Evolutionary conservation across 768 basidiomycete species (phyloP), one percentile per base, ranked within the genome.

Genomic region (Tylopilus rubrobrunneus): DNA sequence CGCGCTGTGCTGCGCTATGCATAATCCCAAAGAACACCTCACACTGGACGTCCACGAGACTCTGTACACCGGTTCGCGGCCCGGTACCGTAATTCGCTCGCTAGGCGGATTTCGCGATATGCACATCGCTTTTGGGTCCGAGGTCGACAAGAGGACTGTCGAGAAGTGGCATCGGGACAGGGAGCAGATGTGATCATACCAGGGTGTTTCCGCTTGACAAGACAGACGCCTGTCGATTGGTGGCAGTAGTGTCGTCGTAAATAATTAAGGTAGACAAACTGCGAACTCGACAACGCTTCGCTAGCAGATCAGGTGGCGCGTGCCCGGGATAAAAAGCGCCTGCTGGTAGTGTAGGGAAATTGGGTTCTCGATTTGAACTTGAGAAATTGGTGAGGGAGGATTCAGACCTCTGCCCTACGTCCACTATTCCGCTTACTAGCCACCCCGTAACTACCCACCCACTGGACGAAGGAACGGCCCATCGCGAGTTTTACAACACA

Each of bases 91-190:
- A 10, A 49, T 69, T 25, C 68, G 68, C 39, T 56, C 64, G 9
- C 47, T 69, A 1, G 56, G 54, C 5, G 70, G 70, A 2, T 64
- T 70, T 21, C 61, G 57, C 14, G 57, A 69, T 23, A 60, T 69
- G 69, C 63, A 63, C 28, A 48, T 69, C 34, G 36, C 67, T 39
- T 69, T 69, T 40, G 60, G 54, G 3, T 55, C 68, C n/a, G 69
- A 66, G 23, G 68, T 69, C n/a, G 68, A 69, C 46, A 69, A 65
- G 59, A 51, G 68, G 45, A 69, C 69, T 0, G 67, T 65, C 10
- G 68, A 71, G 39, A 5, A 12, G 11, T 34, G 12, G 29, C 36
- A 28, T 50, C 12, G 40, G 29, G 36, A 33, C 8, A 5, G 3
- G 51, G 29, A 23, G 25, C 34, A 5, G 25, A 21, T 21, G 31